These are phyloP conservation scores for Helianthus tuberosus DNA, from an alignment of 129 eudicot genomes.

Conservation along the genomic window DNA sequence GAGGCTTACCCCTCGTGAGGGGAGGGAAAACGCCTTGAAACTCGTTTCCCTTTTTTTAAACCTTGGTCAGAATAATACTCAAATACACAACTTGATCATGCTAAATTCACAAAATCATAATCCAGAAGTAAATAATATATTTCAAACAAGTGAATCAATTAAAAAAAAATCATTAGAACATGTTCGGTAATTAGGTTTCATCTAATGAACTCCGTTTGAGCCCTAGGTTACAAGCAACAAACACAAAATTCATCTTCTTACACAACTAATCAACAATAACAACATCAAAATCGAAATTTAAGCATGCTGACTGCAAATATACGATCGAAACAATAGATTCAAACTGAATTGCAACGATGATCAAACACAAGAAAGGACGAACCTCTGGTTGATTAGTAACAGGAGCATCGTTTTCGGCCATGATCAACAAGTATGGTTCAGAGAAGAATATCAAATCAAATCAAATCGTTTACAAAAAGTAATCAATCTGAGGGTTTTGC, in stretches of 20 bases:
- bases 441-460: not conserved
- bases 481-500: not conserved
- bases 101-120: not conserved
- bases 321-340: not conserved
- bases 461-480: too few relatives aligned
- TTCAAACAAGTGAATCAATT: not conserved
- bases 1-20: too few relatives aligned
- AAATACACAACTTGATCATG: not conserved
- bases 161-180: not conserved
- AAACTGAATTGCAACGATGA: too few relatives aligned
- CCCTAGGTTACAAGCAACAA: constrained; percentile 11
- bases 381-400: constrained; percentile 29
- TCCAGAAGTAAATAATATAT: not conserved
- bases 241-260: not conserved
- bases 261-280: constrained; percentile 6
- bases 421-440: constrained; percentile 18
- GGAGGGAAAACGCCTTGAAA: too few relatives aligned
- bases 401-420: constrained; percentile 30
- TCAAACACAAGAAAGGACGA: constrained; percentile 10
- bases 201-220: not conserved
- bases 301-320: not conserved
- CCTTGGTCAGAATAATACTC: too few relatives aligned
- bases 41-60: too few relatives aligned
- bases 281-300: not conserved
- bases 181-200: not conserved